A percentile compares a stretch with the other conserved stretches of the same genome.
phyloP scores from a whole-genome alignment of 768 basidiomycete species.

The Cystobasidium onofrii region DNA sequence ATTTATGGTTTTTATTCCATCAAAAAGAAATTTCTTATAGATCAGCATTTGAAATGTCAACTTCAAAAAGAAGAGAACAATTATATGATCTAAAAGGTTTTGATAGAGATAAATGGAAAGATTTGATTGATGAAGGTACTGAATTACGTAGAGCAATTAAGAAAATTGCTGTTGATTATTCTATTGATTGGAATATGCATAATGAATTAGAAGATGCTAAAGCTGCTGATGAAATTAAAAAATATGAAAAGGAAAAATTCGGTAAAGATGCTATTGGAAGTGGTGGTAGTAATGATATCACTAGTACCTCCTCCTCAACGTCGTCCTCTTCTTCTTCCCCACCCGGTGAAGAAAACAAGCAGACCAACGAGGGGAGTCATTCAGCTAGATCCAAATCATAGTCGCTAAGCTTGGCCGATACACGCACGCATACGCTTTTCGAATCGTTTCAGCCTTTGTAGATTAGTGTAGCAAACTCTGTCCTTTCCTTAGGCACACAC shows the following conservation, averaged over 20 bases:
- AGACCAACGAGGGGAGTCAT: background rate
- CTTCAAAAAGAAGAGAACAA: slow-evolving; percentile 18
- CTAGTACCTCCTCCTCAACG: too few species aligned
- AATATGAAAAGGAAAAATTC: slow-evolving; percentile 10
- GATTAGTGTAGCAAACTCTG: too few species aligned
- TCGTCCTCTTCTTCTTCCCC: too few species aligned
- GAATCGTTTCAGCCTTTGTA: too few species aligned
- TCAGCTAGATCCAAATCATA: background rate
- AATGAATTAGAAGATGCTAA: slow-evolving; percentile 17
- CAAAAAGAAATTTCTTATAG: slow-evolving; percentile 24
- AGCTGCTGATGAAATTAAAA: slow-evolving; percentile 22
- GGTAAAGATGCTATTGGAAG: background rate
- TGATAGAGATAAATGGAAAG: slow-evolving; percentile 17
- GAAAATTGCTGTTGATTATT: slow-evolving; percentile 24
- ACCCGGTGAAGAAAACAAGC: background rate
- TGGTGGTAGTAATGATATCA: too few species aligned
- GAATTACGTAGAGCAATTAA: slow-evolving; percentile 23
- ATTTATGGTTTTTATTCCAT: slow-evolving; percentile 19
- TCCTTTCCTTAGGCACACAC: too few species aligned
- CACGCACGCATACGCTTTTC: too few species aligned
- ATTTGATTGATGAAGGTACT: slow-evolving; percentile 26
- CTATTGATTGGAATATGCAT: slow-evolving; percentile 13
- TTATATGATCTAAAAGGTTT: slow-evolving; percentile 27
- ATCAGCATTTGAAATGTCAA: slow-evolving; percentile 28
- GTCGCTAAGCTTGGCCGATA: background rate